These are phyloP conservation scores for Magnusiomyces magnusii DNA, from an alignment of 1,139 yeast genomes.

Conservation along the genomic window DNA sequence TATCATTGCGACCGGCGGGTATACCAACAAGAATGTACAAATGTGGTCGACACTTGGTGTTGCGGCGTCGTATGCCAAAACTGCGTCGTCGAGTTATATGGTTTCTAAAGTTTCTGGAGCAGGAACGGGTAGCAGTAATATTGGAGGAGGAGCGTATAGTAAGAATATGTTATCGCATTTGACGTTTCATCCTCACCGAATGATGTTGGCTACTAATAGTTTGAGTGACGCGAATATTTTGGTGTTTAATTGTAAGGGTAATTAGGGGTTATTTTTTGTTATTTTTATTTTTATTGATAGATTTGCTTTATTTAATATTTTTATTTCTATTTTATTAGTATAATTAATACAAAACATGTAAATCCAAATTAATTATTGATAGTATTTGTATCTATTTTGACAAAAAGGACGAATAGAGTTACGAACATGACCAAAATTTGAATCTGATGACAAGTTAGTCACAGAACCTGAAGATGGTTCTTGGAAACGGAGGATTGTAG, in stretches of 20 bases:
- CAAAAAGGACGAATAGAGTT: too few species aligned
- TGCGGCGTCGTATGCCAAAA: conserved; percentile 52
- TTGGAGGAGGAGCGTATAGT: conserved; percentile 23
- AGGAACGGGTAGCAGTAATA: not conserved
- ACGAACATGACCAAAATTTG: too few species aligned
- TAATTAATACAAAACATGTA: too few species aligned
- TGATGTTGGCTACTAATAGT: conserved; percentile 85
- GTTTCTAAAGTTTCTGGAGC: conserved; percentile 13
- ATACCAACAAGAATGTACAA: conserved; percentile 56
- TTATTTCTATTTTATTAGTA: too few species aligned
- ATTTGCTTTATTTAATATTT: too few species aligned
- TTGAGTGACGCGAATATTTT: conserved; percentile 71
- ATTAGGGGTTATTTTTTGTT: not conserved
- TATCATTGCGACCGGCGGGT: conserved; percentile 64
- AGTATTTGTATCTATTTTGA: too few species aligned
- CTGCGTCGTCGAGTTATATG: conserved; percentile 36
- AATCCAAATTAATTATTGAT: too few species aligned
- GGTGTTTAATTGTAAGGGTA: conserved; percentile 44
- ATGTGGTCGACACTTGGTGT: conserved; percentile 87
- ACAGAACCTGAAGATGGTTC: too few species aligned
- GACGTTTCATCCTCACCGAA: conserved; percentile 87
- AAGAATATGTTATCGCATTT: conserved; percentile 54
- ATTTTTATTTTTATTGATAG: not conserved
- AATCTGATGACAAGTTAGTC: too few species aligned
- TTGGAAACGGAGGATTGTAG: too few species aligned